Percentiles rank a stretch among this genome's conserved stretches.
Evolutionary conservation across 2,329 filamentous ascomycete genomes (phyloP).

Genomic region (Penicillium sclerotigenum): DNA sequence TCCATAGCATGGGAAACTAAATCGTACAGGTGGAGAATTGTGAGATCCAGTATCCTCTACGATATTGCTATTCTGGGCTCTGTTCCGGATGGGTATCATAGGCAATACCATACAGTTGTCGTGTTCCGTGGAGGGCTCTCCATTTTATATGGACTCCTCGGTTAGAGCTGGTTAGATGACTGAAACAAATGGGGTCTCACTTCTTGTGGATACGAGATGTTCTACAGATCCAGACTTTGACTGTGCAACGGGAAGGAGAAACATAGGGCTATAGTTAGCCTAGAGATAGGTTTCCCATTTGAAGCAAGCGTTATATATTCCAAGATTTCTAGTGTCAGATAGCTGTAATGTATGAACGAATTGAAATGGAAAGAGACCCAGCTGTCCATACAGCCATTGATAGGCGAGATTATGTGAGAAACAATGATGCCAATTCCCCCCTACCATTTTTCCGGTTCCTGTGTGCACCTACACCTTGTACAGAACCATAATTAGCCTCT

Average conservation of each 20-base stretch:
- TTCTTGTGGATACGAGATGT: neutral
- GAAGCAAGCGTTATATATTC: neutral
- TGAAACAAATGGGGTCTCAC: too few relatives aligned
- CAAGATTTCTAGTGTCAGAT: too few relatives aligned
- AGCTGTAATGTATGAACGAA: too few relatives aligned
- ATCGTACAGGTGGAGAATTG: too few relatives aligned
- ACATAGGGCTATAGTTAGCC: neutral
- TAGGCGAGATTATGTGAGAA: neutral
- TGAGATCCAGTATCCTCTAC: neutral
- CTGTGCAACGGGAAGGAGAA: neutral
- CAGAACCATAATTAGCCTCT: neutral
- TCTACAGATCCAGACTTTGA: neutral
- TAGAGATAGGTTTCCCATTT: accelerated
- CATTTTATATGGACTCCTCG: neutral
- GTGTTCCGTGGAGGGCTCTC: too few relatives aligned
- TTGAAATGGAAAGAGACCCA: neutral
- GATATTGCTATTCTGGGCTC: too few relatives aligned
- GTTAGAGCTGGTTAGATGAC: too few relatives aligned
- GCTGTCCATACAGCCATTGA: accelerated
- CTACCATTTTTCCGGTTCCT: neutral
- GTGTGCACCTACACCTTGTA: neutral
- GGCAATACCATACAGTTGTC: neutral
- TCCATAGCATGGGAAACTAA: too few relatives aligned
- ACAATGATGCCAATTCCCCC: too few relatives aligned
- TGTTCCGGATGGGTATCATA: too few relatives aligned